Evolutionary conservation across 202 grass and related monocot genomes (phyloP).

Genomic region (Cymbopogon flexuosus): DNA sequence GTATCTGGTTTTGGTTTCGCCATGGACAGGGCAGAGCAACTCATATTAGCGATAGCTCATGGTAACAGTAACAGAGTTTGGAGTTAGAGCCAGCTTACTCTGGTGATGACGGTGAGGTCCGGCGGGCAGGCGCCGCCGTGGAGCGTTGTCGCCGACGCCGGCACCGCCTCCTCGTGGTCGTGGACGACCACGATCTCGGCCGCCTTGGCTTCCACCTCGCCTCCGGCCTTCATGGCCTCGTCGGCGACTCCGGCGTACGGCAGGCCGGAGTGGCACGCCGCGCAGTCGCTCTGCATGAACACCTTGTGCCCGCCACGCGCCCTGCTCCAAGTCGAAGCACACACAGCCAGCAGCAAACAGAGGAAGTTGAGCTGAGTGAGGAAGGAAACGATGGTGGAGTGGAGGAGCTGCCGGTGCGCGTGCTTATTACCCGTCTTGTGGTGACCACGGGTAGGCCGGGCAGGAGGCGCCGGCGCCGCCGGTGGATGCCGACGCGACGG

Average conservation of each 20-base stretch:
- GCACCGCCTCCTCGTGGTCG: background rate
- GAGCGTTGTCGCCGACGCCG: background rate
- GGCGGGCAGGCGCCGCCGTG: conserved; percentile 46
- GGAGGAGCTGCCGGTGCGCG: background rate
- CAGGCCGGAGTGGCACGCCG: conserved; percentile 54
- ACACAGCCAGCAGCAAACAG: background rate
- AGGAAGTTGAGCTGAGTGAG: background rate
- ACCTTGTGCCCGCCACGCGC: conserved; percentile 35
- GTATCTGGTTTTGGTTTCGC: conserved; percentile 28
- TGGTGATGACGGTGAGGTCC: conserved; percentile 45
- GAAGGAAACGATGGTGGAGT: background rate
- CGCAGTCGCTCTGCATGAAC: conserved; percentile 54
- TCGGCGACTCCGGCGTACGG: conserved; percentile 27
- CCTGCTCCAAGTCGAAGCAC: conserved; percentile 20
- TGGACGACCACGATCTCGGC: conserved; percentile 37
- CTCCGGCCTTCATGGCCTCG: background rate
- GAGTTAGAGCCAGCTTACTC: conserved; percentile 28
- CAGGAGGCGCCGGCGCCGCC: background rate
- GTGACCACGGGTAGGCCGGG: conserved; percentile 57
- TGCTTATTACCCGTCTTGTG: conserved; percentile 31
- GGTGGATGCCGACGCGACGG: conserved; percentile 8
- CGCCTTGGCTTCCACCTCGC: background rate
- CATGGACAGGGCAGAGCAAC: background rate
- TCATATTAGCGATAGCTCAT: background rate
- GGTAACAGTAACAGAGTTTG: background rate